Conservation (phyloP, 345 rosid species). For the Balakata baccata region DNA sequence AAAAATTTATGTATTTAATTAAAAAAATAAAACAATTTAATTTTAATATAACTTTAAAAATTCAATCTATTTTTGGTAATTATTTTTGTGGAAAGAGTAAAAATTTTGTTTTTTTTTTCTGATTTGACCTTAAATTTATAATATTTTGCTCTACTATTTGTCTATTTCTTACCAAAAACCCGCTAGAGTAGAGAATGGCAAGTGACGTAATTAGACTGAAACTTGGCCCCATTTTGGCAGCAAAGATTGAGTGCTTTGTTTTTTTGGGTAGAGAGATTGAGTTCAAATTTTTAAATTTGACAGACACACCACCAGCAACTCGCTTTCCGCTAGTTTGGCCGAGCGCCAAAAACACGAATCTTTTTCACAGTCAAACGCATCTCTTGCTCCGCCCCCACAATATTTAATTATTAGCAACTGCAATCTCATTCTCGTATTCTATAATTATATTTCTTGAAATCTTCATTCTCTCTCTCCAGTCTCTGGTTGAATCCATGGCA, state of each 20-base stretch:
- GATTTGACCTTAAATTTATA: too few relatives aligned
- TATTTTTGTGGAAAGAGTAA: too few relatives aligned
- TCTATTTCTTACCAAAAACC: too few relatives aligned
- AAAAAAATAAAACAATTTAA: too few relatives aligned
- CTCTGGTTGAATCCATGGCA: constrained; percentile 40
- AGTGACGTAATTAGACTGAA: background rate
- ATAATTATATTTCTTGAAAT: too few relatives aligned
- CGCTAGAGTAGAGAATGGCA: background rate
- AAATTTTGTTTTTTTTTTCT: too few relatives aligned
- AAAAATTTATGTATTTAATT: too few relatives aligned
- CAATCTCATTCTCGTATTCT: background rate
- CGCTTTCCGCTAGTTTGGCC: background rate
- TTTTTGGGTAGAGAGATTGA: too few relatives aligned
- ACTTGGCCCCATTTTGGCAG: background rate
- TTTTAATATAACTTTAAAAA: too few relatives aligned
- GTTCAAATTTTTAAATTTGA: too few relatives aligned
- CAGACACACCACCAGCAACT: background rate
- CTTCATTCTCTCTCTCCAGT: background rate
- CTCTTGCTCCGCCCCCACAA: background rate
- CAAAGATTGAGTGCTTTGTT: background rate
- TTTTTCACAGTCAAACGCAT: background rate
- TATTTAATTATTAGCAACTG: background rate
- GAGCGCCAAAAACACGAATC: background rate
- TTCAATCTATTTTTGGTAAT: too few relatives aligned
- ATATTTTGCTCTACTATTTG: too few relatives aligned